These are phyloP conservation scores for Penicillium coprophilum DNA, from an alignment of 495 filamentous ascomycete species.

Conservation along the genomic window DNA sequence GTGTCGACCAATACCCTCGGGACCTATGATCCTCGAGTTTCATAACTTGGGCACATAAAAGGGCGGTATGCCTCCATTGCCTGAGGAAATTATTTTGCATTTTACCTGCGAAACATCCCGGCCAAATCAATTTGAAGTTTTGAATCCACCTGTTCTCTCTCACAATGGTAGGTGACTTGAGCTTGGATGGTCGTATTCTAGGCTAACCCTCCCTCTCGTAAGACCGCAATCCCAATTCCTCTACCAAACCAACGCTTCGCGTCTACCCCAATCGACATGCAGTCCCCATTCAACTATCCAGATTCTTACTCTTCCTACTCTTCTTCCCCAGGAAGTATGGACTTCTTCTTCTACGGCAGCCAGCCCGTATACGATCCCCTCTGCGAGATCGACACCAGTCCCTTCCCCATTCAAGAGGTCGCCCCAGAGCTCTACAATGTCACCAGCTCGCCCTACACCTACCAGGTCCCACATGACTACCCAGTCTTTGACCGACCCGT, in stretches of 20 bases:
- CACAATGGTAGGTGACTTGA: slow-evolving; percentile 24
- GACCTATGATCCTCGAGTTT: background rate
- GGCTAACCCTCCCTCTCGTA: slow-evolving; percentile 14
- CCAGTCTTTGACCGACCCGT: slow-evolving; percentile 16
- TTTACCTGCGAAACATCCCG: background rate
- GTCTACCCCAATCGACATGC: slow-evolving; percentile 18
- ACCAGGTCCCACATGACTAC: slow-evolving; percentile 13
- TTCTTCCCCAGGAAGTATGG: slow-evolving; percentile 30
- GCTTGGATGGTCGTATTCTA: slow-evolving; percentile 11
- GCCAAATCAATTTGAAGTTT: background rate
- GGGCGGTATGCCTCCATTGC: slow-evolving; percentile 1
- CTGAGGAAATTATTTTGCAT: background rate
- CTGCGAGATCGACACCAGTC: slow-evolving; percentile 23
- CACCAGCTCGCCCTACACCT: slow-evolving; percentile 29
- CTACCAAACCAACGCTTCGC: slow-evolving; percentile 4
- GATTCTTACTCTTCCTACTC: slow-evolving; percentile 31
- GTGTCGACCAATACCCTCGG: slow-evolving; percentile 6
- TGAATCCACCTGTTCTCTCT: slow-evolving; percentile 9
- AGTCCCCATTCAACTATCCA: slow-evolving; percentile 30
- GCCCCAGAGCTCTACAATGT: slow-evolving; percentile 24
- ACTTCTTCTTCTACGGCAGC: slow-evolving; percentile 31
- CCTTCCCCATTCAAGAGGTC: slow-evolving; percentile 24
- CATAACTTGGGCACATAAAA: slow-evolving; percentile 10
- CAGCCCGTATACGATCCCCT: slow-evolving; percentile 25
- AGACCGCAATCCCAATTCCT: slow-evolving; percentile 17